Percentiles rank a stretch among this genome's conserved stretches.
These are phyloP conservation scores for Thelonectria olida DNA, from an alignment of 2,329 filamentous ascomycete species.

Conservation along the genomic window DNA sequence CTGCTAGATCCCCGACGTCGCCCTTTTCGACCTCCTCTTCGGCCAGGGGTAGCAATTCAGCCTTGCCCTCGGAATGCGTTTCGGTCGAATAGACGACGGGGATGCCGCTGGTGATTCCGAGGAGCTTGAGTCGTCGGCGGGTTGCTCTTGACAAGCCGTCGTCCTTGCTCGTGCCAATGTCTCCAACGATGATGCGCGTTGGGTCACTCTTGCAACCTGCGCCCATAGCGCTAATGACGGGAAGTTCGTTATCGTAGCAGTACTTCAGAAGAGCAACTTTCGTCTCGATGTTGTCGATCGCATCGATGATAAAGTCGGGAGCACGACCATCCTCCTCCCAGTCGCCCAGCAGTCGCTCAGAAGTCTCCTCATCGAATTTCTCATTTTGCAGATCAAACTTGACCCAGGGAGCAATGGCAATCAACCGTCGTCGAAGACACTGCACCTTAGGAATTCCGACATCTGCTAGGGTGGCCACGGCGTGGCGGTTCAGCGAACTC, in stretches of 20 bases:
- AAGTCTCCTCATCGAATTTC: slow-evolving; percentile 77
- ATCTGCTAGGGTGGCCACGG: slow-evolving; percentile 91
- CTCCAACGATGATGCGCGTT: slow-evolving; percentile 87
- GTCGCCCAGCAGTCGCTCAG: slow-evolving; percentile 71
- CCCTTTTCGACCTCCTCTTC: slow-evolving; percentile 92
- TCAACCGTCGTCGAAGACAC: slow-evolving; percentile 80
- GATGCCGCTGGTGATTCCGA: slow-evolving; percentile 85
- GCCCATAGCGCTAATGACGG: slow-evolving; percentile 94
- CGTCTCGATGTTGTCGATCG: slow-evolving; percentile 97
- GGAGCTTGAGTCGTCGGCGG: slow-evolving; percentile 77
- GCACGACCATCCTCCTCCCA: slow-evolving; percentile 69
- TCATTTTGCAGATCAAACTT: slow-evolving; percentile 87
- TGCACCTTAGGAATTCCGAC: slow-evolving; percentile 93
- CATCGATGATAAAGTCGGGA: slow-evolving; percentile 93
- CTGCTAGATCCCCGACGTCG: slow-evolving; percentile 83
- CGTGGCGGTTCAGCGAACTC: slow-evolving; percentile 94
- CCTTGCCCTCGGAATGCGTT: slow-evolving; percentile 89
- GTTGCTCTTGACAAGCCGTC: slow-evolving; percentile 90
- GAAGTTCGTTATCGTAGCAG: slow-evolving; percentile 79
- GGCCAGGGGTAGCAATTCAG: slow-evolving; percentile 83
- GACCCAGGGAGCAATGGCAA: slow-evolving; percentile 92
- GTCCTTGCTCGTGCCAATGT: slow-evolving; percentile 88
- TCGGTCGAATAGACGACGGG: slow-evolving; percentile 94
- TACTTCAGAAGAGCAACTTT: slow-evolving; percentile 92
- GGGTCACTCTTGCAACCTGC: slow-evolving; percentile 91